Conservation (phyloP, 495 filamentous ascomycete species). For the Neurospora intermedia region DNA sequence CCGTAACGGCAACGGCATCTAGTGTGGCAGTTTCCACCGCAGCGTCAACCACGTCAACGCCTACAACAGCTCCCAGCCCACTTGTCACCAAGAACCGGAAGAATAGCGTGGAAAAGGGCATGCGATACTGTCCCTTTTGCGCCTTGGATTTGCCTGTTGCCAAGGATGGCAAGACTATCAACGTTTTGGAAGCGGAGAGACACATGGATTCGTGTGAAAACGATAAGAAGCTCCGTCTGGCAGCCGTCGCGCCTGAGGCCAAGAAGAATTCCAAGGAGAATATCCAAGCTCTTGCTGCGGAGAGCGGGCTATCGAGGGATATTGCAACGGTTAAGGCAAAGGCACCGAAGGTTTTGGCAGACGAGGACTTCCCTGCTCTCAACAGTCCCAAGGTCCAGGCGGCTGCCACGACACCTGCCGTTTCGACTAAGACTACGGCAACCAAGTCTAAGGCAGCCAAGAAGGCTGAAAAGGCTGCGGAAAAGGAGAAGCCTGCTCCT, state of each 20-base stretch:
- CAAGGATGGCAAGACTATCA: not conserved
- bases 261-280: constrained; percentile 41
- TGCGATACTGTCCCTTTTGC: not conserved
- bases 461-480: constrained; percentile 14
- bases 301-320: constrained; percentile 36
- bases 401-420: constrained; percentile 7
- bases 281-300: constrained; percentile 34
- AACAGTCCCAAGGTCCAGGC: constrained; percentile 26
- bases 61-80: constrained; percentile 3
- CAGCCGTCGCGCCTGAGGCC: constrained; percentile 19
- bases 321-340: constrained; percentile 35
- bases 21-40: not conserved
- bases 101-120: not conserved
- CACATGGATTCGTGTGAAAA: not conserved
- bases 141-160: not conserved
- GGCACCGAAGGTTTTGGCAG: constrained; percentile 30
- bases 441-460: constrained; percentile 15
- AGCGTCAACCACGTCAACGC: not conserved
- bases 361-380: constrained; percentile 52
- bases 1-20: not conserved
- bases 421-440: constrained; percentile 15
- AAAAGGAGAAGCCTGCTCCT: constrained; percentile 2
- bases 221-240: constrained; percentile 3
- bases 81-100: constrained; percentile 11
- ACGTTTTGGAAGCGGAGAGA: not conserved